A percentile compares a stretch with the other conserved stretches of the same genome.
Evolutionary conservation across 2,329 filamentous ascomycete species (phyloP).

Genomic region (Xylaria sp.): DNA sequence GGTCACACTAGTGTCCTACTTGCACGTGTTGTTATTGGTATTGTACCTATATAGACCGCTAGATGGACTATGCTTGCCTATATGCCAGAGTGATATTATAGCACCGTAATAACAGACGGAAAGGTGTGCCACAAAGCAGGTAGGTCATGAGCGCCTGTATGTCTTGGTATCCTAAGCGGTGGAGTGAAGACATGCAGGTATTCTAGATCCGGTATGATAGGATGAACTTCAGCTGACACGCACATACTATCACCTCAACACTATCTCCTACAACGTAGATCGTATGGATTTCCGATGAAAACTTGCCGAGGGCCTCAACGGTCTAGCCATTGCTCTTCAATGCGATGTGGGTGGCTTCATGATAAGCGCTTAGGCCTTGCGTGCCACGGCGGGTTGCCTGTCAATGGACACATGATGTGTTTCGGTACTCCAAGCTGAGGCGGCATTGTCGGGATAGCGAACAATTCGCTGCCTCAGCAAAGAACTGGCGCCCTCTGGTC

Average conservation of each 20-base stretch:
- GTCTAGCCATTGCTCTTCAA: not conserved
- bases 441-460: not conserved
- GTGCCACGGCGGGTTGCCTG: not conserved
- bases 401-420: slow-evolving; percentile 2
- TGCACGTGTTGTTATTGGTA: not conserved
- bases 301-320: not conserved
- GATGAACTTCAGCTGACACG: slow-evolving; percentile 11
- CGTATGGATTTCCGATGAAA: not conserved
- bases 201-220: slow-evolving; percentile 11
- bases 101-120: not conserved
- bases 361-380: not conserved
- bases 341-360: not conserved
- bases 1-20: no score
- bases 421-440: not conserved
- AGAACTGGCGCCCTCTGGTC: not conserved
- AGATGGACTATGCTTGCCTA: not conserved
- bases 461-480: not conserved
- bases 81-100: not conserved
- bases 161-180: not conserved
- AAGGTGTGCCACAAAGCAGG: not conserved
- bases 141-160: not conserved
- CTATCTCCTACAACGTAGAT: not conserved
- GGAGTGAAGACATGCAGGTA: not conserved
- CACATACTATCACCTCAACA: not conserved
- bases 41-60: not conserved